A percentile compares a stretch with the other conserved stretches of the same genome.
These are phyloP conservation scores for Vitis vinifera DNA, from an alignment of 164 flowering plant species.

Conservation along the genomic window ASM3070453v1 NC_081811.1:24611001-24611500, in stretches of 20 bases:
- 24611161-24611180: slow-evolving; percentile 60
- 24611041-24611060: slow-evolving; percentile 79
- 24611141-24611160: slow-evolving; percentile 96
- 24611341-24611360: too few relatives aligned
- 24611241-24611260: slow-evolving; percentile 86
- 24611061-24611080: slow-evolving; percentile 80
- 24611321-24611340: too few relatives aligned
- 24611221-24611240: slow-evolving; percentile 66
- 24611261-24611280: slow-evolving; percentile 93
- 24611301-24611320: too few relatives aligned
- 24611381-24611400: background rate
- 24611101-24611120: slow-evolving; percentile 71
- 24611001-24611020: background rate
- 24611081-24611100: slow-evolving; percentile 82
- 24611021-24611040: slow-evolving; percentile 74
- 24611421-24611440: too few relatives aligned
- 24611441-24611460: too few relatives aligned
- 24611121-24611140: slow-evolving; percentile 87
- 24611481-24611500: too few relatives aligned
- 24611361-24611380: background rate
- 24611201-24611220: slow-evolving; percentile 86
- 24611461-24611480: too few relatives aligned
- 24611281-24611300: slow-evolving; percentile 36
- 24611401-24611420: background rate
- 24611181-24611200: slow-evolving; percentile 47